Evolutionary conservation across 257 asterid species (phyloP), one percentile per base, ranked within the genome.

Genomic region (Plectranthus barbatus): DNA sequence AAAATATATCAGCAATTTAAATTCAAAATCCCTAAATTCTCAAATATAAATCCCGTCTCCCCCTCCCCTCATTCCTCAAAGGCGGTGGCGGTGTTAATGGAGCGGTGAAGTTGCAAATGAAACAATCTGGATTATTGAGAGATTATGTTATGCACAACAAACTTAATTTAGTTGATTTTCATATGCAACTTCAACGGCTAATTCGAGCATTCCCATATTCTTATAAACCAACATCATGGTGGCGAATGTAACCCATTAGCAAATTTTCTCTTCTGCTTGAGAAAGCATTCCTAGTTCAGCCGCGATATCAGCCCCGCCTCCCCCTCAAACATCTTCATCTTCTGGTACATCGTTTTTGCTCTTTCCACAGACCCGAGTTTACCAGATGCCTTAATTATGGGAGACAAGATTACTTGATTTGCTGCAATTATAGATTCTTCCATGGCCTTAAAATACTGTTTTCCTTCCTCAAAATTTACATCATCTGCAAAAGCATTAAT

Each of bases 121-220:
- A n/a, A n/a, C n/a, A n/a, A n/a, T n/a, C n/a, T n/a, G n/a, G n/a
- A n/a, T n/a, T n/a, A n/a, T n/a, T n/a, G n/a, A n/a, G n/a, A n/a
- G n/a, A n/a, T n/a, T n/a, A n/a, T n/a, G n/a, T n/a, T n/a, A n/a
- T n/a, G n/a, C n/a, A n/a, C n/a, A n/a, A n/a, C n/a, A n/a, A n/a
- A n/a, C n/a, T n/a, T n/a, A n/a, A n/a, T n/a, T n/a, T n/a, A n/a
- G n/a, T n/a, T n/a, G n/a, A n/a, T n/a, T n/a, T n/a, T n/a, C n/a
- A n/a, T n/a, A n/a, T n/a, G 97, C 97, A 62, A 92, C 84, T 41
- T 74, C 86, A 56, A 89, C 68, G 65, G 95, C 95, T 72, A 83
- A 84, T 17, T 83, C 84, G 12, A 84, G 86, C 98, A 86, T 86
- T 48, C 97, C 97, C 96, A 86, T 80, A 76, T 83, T 92, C 83